Percentiles rank a stretch among this genome's conserved stretches.
These are phyloP conservation scores for Rhizophagus sp. DNA, from an alignment of 192 early-diverging fungal genomes.

Conservation along the genomic window DNA sequence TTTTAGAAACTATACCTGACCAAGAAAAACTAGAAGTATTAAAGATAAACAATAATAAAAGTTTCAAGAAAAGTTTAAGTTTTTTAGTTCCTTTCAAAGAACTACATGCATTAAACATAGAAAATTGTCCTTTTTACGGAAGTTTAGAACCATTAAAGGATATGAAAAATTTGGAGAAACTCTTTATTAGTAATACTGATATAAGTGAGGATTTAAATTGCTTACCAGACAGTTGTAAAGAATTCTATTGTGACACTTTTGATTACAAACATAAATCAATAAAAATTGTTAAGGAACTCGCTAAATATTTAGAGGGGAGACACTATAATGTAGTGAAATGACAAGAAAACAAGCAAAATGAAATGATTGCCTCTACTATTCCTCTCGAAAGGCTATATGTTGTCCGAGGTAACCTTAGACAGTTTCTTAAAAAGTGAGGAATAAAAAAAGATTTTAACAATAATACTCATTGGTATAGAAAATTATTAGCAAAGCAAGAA, in stretches of 20 bases:
- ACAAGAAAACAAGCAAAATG: slow-evolving; percentile 1
- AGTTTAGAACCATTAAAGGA: neutral
- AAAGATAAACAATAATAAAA: neutral
- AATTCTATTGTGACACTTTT: neutral
- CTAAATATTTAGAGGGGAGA: neutral
- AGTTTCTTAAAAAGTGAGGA: slow-evolving; percentile 13
- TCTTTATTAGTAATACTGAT: too few species aligned
- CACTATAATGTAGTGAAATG: neutral
- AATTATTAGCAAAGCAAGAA: too few species aligned
- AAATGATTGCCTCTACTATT: neutral
- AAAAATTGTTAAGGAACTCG: neutral
- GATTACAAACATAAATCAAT: slow-evolving; percentile 1
- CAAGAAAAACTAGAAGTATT: neutral
- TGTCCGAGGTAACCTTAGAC: neutral
- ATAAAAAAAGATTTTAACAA: too few species aligned
- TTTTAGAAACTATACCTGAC: too few species aligned
- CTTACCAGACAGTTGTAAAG: neutral
- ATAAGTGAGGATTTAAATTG: too few species aligned
- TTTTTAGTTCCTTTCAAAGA: neutral
- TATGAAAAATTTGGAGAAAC: too few species aligned
- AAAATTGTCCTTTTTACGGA: too few species aligned
- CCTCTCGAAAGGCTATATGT: slow-evolving; percentile 9
- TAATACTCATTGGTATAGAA: too few species aligned
- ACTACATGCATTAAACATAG: too few species aligned
- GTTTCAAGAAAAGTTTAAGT: neutral